Conservation (phyloP, 495 filamentous ascomycete genomes). For the Neurospora cerealis region DNA sequence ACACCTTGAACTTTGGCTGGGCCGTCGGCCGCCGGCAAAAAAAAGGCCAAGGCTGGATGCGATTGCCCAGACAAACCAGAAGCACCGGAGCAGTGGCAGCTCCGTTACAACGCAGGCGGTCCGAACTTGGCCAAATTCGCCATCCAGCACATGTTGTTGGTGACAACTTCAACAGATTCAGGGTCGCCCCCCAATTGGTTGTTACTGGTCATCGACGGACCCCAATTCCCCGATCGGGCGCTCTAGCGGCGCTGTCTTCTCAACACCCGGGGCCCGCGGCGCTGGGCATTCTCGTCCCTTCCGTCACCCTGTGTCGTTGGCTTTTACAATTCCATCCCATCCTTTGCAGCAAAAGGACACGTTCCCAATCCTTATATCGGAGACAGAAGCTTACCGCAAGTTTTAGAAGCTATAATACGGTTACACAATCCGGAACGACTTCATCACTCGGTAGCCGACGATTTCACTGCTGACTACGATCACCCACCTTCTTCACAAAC, state of each 20-base stretch:
- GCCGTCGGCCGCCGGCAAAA: not conserved
- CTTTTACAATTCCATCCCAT: not conserved
- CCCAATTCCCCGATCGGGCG: not conserved
- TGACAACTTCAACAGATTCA: not conserved
- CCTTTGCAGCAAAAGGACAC: not conserved
- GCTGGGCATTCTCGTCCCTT: not conserved
- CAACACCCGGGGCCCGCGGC: not conserved
- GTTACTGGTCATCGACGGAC: not conserved
- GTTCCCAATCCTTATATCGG: not conserved
- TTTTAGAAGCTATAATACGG: not conserved
- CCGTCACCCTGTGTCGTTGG: not conserved
- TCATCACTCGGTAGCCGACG: no score
- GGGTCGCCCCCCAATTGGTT: not conserved
- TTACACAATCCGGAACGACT: not conserved
- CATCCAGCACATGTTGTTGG: not conserved
- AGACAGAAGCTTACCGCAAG: not conserved
- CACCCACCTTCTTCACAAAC: not conserved
- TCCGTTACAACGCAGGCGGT: not conserved
- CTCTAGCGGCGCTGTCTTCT: not conserved
- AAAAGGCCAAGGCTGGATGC: not conserved
- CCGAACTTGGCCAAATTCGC: not conserved
- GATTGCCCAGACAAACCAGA: not conserved
- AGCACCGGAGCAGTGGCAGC: not conserved
- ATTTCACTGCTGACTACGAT: not conserved
- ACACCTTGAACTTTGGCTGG: not conserved